Evolutionary conservation across 176 grass and related monocot species (phyloP).

Genomic region (Rhynchospora breviuscula): DNA sequence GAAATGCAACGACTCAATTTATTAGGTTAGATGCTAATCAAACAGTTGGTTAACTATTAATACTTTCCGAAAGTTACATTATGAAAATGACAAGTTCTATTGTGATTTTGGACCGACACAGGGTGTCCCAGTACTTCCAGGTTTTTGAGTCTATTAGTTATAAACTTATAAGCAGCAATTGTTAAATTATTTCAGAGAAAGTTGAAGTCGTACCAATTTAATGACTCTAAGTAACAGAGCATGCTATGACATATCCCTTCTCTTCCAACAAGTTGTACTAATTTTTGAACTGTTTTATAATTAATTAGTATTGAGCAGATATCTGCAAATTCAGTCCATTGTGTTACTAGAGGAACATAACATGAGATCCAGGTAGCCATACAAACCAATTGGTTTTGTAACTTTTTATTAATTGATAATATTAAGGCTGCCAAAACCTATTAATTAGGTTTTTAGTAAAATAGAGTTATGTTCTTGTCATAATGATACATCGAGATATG

Average conservation of each 20-base stretch:
- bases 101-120: neutral
- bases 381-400: too few species aligned
- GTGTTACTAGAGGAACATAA: neutral
- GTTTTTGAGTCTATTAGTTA: neutral
- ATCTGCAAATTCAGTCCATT: neutral
- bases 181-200: neutral
- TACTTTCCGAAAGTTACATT: neutral
- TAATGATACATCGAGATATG: neutral
- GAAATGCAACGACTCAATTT: neutral
- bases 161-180: too few species aligned
- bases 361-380: neutral
- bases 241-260: neutral
- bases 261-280: neutral
- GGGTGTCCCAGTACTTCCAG: neutral
- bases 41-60: neutral
- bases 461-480: neutral
- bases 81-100: slow-evolving; percentile 3
- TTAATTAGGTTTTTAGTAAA: neutral
- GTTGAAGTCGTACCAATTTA: neutral
- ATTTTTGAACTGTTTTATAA: neutral
- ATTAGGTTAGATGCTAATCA: neutral
- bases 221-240: neutral
- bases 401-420: neutral
- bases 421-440: neutral
- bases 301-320: neutral